Percentiles rank a stretch among this genome's conserved stretches.
These are phyloP conservation scores for Mortierella sp. DNA, from an alignment of 371 early-diverging fungal genomes.

Conservation along the genomic window DNA sequence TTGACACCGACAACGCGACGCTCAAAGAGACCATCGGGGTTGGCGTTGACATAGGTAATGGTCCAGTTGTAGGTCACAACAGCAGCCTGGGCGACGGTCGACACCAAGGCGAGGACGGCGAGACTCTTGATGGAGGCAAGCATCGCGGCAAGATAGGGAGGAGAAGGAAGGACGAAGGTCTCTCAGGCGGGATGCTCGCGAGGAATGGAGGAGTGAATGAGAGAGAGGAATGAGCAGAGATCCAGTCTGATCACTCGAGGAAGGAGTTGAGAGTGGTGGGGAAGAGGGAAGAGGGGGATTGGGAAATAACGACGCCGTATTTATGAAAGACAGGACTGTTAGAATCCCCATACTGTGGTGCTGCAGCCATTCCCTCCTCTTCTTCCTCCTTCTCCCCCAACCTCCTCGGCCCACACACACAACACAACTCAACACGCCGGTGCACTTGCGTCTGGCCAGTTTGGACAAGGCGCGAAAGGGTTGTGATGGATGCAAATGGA, in stretches of 20 bases:
- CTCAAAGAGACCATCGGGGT: slow-evolving; percentile 71
- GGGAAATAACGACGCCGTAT: too few species aligned
- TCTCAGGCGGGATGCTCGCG: neutral
- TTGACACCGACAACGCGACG: slow-evolving; percentile 82
- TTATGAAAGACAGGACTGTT: too few species aligned
- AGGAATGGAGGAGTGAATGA: neutral
- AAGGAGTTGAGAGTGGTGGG: neutral
- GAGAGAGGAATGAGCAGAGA: neutral
- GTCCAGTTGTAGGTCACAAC: slow-evolving; percentile 77
- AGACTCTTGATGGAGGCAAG: slow-evolving; percentile 44
- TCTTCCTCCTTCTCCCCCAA: too few species aligned
- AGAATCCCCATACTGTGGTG: too few species aligned
- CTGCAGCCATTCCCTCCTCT: too few species aligned
- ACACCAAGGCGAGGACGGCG: slow-evolving; percentile 48
- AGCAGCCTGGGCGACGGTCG: slow-evolving; percentile 57
- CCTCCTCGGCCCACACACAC: too few species aligned
- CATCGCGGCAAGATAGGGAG: slow-evolving; percentile 1
- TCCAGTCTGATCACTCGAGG: too few species aligned
- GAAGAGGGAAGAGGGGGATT: neutral
- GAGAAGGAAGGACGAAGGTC: neutral
- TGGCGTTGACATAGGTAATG: slow-evolving; percentile 70
- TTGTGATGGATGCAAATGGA: too few species aligned
- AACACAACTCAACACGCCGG: too few species aligned
- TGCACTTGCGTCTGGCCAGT: too few species aligned
- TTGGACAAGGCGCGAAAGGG: too few species aligned